Conservation (phyloP, 345 rosid species). For the Murraya paniculata region DNA sequence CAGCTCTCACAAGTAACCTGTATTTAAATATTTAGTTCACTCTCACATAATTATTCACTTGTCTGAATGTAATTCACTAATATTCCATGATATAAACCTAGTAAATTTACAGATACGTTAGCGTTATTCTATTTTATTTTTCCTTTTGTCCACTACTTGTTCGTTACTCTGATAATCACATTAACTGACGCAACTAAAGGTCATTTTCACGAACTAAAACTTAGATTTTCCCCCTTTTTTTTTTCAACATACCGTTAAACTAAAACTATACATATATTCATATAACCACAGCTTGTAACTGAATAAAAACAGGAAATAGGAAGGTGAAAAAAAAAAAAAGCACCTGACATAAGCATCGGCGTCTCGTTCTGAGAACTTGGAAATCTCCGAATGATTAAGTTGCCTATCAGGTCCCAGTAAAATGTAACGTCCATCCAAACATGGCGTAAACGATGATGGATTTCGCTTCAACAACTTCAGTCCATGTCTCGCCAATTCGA, state of each 20-base stretch:
- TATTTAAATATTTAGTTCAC: neutral
- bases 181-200: no score
- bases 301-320: no score
- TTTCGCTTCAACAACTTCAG: conserved; percentile 72
- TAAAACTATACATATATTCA: no score
- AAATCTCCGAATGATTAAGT: conserved; percentile 72
- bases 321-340: no score
- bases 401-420: conserved; percentile 62
- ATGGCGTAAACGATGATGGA: conserved; percentile 91
- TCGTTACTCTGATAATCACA: no score
- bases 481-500: conserved; percentile 78
- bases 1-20: neutral
- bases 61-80: neutral
- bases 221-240: neutral
- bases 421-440: conserved; percentile 85
- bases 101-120: no score
- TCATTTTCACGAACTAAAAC: neutral
- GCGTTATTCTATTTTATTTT: no score
- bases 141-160: no score
- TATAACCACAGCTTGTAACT: no score
- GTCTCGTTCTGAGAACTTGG: conserved; percentile 76
- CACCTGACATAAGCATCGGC: conserved; percentile 80
- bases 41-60: neutral
- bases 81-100: neutral
- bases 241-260: neutral